These are phyloP conservation scores for Talaromyces sp. DNA, from an alignment of 2,329 filamentous ascomycete genomes.

Conservation along the genomic window DNA sequence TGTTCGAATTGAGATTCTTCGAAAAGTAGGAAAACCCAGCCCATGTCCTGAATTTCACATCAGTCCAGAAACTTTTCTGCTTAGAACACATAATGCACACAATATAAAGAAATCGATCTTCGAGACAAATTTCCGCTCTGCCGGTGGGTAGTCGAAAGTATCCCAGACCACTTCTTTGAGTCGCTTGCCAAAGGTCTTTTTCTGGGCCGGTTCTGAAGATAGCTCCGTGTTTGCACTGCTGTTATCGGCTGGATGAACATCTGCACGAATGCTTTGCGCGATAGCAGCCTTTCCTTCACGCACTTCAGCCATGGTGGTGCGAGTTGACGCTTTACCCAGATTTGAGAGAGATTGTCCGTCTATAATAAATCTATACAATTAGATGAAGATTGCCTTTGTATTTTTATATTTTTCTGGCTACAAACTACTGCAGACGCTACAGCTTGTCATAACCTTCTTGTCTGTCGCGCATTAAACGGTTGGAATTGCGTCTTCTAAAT, in stretches of 20 bases:
- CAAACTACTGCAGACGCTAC: background rate
- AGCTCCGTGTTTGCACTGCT: background rate
- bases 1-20: constrained; percentile 11
- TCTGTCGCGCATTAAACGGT: background rate
- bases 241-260: background rate
- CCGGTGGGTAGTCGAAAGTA: constrained; percentile 5
- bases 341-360: background rate
- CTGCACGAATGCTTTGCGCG: background rate
- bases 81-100: background rate
- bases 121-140: constrained; percentile 5
- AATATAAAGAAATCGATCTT: constrained; percentile 8
- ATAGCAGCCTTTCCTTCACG: background rate
- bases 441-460: background rate
- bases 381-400: too few species aligned
- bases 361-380: too few species aligned
- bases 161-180: constrained; percentile 5
- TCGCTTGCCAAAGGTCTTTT: background rate
- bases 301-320: background rate
- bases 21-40: constrained; percentile 11
- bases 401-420: background rate
- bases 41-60: constrained; percentile 1
- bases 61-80: background rate
- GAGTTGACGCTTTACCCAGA: background rate
- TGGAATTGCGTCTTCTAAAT: background rate
- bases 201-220: background rate